A percentile compares a stretch with the other conserved stretches of the same genome.
These are phyloP conservation scores for Adansonia rubrostipa DNA, from an alignment of 441 rosid species.

Conservation along the genomic window DNA sequence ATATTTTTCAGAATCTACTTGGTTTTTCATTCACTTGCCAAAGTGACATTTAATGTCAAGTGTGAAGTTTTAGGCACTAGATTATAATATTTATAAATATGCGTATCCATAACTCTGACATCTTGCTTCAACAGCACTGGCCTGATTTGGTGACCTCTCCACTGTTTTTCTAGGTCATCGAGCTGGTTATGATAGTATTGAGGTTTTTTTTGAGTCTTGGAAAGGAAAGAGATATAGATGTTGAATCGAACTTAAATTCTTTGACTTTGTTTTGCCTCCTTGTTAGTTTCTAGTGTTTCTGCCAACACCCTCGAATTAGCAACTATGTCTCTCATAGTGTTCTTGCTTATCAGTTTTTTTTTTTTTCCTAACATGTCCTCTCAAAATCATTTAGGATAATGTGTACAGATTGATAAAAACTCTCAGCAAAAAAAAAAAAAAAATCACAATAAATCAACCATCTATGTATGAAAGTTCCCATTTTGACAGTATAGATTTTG, in stretches of 20 bases:
- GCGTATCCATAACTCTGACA: not conserved
- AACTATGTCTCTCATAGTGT: not conserved
- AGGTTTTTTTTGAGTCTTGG: too few species aligned
- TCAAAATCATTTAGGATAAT: not conserved
- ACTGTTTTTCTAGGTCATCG: constrained; percentile 27
- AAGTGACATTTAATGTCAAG: not conserved
- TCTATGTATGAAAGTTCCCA: not conserved
- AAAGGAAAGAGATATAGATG: too few species aligned
- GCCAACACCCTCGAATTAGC: not conserved
- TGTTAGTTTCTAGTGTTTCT: not conserved
- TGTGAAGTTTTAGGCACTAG: not conserved
- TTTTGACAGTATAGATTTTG: not conserved
- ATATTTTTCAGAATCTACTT: not conserved
- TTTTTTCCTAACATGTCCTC: not conserved
- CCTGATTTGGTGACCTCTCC: constrained; percentile 16
- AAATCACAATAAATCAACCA: not conserved
- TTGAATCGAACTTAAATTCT: too few species aligned
- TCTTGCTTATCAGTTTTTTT: not conserved
- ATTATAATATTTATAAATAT: constrained; percentile 9
- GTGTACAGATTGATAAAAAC: not conserved
- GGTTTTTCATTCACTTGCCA: not conserved
- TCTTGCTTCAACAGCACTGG: not conserved
- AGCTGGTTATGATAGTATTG: constrained; percentile 20
- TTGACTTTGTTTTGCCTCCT: not conserved
- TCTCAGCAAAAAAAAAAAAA: not conserved